Evolutionary conservation across 768 basidiomycete genomes (phyloP).

Genomic region (Mycena polygramma): DNA sequence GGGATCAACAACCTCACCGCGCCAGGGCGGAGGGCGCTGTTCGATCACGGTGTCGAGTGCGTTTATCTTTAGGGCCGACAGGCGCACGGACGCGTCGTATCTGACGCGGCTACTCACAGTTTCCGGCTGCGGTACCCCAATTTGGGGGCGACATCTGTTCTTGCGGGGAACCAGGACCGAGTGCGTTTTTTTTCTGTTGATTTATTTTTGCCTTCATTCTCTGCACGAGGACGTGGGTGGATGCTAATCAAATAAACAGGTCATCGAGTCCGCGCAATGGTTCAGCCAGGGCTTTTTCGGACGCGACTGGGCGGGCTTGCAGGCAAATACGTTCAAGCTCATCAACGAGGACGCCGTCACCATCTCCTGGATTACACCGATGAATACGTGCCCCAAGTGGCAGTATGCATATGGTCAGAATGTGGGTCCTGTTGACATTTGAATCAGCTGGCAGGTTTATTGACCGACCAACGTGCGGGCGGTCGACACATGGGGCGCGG

Average conservation of each 20-base stretch:
- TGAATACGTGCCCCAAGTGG: slow-evolving; percentile 54
- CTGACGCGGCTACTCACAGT: slow-evolving; percentile 21
- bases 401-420: slow-evolving; percentile 48
- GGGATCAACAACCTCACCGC: slow-evolving; percentile 53
- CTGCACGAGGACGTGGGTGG: background rate
- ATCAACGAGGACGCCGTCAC: slow-evolving; percentile 50
- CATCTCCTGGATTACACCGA: slow-evolving; percentile 58
- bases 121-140: slow-evolving; percentile 49
- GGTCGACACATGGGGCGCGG: slow-evolving; percentile 46
- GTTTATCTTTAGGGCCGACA: slow-evolving; percentile 8
- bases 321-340: slow-evolving; percentile 42
- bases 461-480: slow-evolving; percentile 10
- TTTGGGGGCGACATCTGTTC: slow-evolving; percentile 41
- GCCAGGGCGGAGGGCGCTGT: slow-evolving; percentile 53
- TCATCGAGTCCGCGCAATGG: slow-evolving; percentile 57
- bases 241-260: slow-evolving; percentile 21
- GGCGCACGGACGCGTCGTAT: no score
- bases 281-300: slow-evolving; percentile 57
- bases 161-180: slow-evolving; percentile 50
- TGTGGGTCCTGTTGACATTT: slow-evolving; percentile 31
- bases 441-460: background rate
- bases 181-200: slow-evolving; percentile 23
- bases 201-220: background rate
- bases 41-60: slow-evolving; percentile 55
- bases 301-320: slow-evolving; percentile 39